Evolutionary conservation across 768 basidiomycete species (phyloP).

Genomic region (Trametes punicea): DNA sequence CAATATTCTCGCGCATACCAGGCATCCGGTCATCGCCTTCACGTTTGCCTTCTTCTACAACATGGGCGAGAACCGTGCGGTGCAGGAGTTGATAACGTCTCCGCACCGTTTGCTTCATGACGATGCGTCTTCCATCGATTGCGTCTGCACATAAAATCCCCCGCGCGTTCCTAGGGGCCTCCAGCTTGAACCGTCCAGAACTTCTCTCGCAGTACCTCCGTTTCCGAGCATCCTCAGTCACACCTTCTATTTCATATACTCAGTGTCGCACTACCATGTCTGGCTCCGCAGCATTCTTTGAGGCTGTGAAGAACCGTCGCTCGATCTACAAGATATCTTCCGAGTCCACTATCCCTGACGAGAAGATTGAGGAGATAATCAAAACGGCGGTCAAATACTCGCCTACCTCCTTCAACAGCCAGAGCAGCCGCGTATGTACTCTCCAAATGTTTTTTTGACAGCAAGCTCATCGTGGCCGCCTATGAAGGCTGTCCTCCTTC

Average conservation of each 20-base stretch:
- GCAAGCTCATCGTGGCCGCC: not conserved
- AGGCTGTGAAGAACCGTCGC: slow-evolving; percentile 22
- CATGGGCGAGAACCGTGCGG: not conserved
- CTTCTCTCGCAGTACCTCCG: not conserved
- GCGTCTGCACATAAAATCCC: not conserved
- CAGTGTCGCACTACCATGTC: slow-evolving; percentile 11
- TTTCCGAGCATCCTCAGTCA: not conserved
- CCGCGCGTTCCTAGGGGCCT: not conserved
- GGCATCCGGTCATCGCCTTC: not conserved
- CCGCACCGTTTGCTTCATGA: not conserved
- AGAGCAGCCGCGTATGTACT: slow-evolving; percentile 18
- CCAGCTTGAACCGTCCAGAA: not conserved
- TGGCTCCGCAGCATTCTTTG: slow-evolving; percentile 20
- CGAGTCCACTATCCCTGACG: slow-evolving; percentile 22
- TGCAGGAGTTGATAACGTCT: slow-evolving; percentile 1
- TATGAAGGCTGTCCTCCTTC: slow-evolving; percentile 19
- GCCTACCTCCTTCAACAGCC: slow-evolving; percentile 25
- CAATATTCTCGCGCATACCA: slow-evolving; percentile 2
- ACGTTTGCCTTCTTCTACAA: not conserved
- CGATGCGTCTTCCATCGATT: slow-evolving; percentile 9
- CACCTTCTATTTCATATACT: not conserved
- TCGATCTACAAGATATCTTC: slow-evolving; percentile 20
- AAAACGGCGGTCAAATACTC: slow-evolving; percentile 19
- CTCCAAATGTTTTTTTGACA: not conserved
- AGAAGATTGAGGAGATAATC: slow-evolving; percentile 23